phyloP scores from a whole-genome alignment of 225 moss, liverwort and hornwort species.

The Antitrichia curtipendula region DNA sequence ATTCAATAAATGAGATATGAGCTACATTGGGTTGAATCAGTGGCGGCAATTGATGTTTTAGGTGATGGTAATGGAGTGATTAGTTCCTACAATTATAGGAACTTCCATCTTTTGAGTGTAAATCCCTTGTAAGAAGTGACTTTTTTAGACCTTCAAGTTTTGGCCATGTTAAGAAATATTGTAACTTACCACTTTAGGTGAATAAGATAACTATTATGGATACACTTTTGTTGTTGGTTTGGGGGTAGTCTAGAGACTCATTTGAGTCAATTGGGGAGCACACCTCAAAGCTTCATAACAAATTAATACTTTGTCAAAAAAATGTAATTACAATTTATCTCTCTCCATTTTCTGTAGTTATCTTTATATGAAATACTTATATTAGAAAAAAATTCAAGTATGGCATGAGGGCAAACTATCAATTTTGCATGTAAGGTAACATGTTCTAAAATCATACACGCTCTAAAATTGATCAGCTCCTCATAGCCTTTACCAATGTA shows the following conservation, averaged over 20 bases:
- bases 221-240: background rate
- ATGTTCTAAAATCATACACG: too few relatives aligned
- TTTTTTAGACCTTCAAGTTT: background rate
- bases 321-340: background rate
- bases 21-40: background rate
- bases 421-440: background rate
- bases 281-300: background rate
- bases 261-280: background rate
- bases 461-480: too few relatives aligned
- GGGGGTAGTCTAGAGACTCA: background rate
- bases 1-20: too few relatives aligned
- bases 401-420: background rate
- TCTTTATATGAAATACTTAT: background rate
- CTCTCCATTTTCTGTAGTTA: rapidly evolving
- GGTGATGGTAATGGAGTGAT: rapidly evolving
- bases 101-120: too few relatives aligned
- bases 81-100: background rate
- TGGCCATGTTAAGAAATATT: background rate
- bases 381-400: background rate
- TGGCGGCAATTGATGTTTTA: background rate
- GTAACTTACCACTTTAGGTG: background rate
- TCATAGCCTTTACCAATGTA: too few relatives aligned
- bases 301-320: background rate
- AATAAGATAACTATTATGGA: background rate
- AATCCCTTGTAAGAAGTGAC: background rate